phyloP scores from a whole-genome alignment of 225 moss, liverwort and hornwort species.

The Polytrichum commune region DNA sequence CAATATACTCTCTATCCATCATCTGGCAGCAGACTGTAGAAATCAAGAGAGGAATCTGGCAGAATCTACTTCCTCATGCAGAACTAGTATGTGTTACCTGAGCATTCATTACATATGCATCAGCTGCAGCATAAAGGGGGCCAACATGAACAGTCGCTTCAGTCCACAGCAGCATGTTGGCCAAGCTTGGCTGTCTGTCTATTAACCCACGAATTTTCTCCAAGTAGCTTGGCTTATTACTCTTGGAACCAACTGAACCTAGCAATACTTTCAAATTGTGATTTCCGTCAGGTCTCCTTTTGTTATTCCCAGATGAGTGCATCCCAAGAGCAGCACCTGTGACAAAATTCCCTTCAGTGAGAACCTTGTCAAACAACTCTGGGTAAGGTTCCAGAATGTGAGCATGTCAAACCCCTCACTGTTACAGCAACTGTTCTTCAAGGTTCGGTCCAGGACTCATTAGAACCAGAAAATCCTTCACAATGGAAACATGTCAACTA shows the following conservation, averaged over 20 bases:
- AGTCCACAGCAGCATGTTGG: slow-evolving; percentile 47
- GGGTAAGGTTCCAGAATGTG: too few relatives aligned
- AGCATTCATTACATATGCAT: slow-evolving; percentile 78
- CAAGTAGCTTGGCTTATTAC: slow-evolving; percentile 68
- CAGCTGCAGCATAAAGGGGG: slow-evolving; percentile 73
- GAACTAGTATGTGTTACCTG: slow-evolving; percentile 31
- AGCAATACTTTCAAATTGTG: slow-evolving; percentile 50
- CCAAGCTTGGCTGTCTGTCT: slow-evolving; percentile 37
- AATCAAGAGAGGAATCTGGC: too few relatives aligned
- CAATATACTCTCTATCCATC: too few relatives aligned
- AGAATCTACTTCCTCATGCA: too few relatives aligned
- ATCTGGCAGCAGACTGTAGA: too few relatives aligned
- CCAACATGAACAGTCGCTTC: slow-evolving; percentile 55
- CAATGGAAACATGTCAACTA: too few relatives aligned
- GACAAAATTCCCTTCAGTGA: slow-evolving; percentile 6
- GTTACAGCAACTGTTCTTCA: too few relatives aligned
- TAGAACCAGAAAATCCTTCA: too few relatives aligned
- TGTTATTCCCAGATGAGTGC: slow-evolving; percentile 2
- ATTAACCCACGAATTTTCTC: slow-evolving; percentile 52
- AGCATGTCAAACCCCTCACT: too few relatives aligned
- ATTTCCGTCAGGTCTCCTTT: slow-evolving; percentile 7
- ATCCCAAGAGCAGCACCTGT: slow-evolving; percentile 1
- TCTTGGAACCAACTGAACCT: slow-evolving; percentile 70
- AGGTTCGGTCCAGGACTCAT: too few relatives aligned
- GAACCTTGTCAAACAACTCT: not conserved